Conservation (phyloP, 2,329 filamentous ascomycete species). For the Cercospora sp. region DNA sequence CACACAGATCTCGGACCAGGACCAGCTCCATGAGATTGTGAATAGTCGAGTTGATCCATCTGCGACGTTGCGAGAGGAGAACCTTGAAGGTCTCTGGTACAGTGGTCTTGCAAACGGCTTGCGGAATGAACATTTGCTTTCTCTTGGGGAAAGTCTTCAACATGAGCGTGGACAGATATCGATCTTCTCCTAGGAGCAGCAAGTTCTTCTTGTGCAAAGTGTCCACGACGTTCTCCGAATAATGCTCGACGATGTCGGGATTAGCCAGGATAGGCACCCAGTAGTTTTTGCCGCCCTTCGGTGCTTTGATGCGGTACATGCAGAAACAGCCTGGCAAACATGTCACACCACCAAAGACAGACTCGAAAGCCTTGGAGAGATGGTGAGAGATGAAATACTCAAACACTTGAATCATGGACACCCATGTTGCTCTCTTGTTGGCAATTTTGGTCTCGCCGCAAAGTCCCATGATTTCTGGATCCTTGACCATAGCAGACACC, state of each 20-base stretch:
- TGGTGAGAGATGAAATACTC: conserved; percentile 99
- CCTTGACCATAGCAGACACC: conserved; percentile 98
- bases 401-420: conserved; percentile 97
- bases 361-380: conserved; percentile 94
- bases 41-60: conserved; percentile 99
- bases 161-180: conserved; percentile 95
- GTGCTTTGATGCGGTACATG: conserved; percentile 99
- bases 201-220: conserved; percentile 98
- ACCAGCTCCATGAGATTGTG: conserved; percentile 98
- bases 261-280: conserved; percentile 99
- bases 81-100: conserved; percentile 93
- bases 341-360: conserved; percentile 97
- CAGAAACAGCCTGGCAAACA: conserved; percentile 98
- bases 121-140: conserved; percentile 97
- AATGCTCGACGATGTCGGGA: conserved; percentile 97
- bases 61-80: conserved; percentile 86
- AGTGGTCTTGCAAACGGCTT: conserved; percentile 97
- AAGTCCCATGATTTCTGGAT: conserved; percentile 98
- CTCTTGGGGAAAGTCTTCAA: conserved; percentile 97
- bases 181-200: conserved; percentile 87
- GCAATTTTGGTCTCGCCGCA: conserved; percentile 99
- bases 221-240: conserved; percentile 98
- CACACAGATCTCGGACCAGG: conserved; percentile 91
- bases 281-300: conserved; percentile 97
- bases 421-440: conserved; percentile 93